Conservation (phyloP, 2,329 filamentous ascomycete genomes). For the Fusarium agapanthi region DNA sequence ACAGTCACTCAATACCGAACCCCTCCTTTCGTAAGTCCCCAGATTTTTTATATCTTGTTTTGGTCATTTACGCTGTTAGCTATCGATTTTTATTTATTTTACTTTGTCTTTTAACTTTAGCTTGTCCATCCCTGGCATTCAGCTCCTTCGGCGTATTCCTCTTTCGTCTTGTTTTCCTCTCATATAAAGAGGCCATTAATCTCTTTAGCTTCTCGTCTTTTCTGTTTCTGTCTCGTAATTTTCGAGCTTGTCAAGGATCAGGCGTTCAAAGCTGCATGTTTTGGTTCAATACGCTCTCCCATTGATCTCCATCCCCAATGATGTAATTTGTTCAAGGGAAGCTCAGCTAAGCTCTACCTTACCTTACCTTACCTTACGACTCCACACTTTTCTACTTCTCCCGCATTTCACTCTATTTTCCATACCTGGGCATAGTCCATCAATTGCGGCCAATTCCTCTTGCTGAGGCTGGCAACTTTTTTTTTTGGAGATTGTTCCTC, state of each 20-base stretch:
- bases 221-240: not conserved
- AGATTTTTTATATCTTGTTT: constrained; percentile 1
- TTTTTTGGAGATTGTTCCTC: not conserved
- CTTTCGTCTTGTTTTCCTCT: not conserved
- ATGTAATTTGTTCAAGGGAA: constrained; percentile 34
- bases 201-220: not conserved
- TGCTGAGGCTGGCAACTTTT: not conserved
- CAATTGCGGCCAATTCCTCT: constrained; percentile 2
- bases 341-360: constrained; percentile 30
- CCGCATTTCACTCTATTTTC: constrained; percentile 21
- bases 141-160: constrained; percentile 11
- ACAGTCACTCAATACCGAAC: constrained; percentile 50
- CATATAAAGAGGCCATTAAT: not conserved
- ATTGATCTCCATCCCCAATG: constrained; percentile 22
- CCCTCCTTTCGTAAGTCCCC: constrained; percentile 61
- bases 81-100: not conserved
- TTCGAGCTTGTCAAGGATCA: not conserved
- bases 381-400: constrained; percentile 30
- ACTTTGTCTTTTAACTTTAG: not conserved
- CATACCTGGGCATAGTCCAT: constrained; percentile 3
- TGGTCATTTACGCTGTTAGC: not conserved
- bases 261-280: not conserved
- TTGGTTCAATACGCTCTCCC: not conserved
- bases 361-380: constrained; percentile 13
- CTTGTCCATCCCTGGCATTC: constrained; percentile 1